Base-by-base conservation (phyloP, 2,329 filamentous ascomycete genomes). In the Penicillium glabrum region DNA sequence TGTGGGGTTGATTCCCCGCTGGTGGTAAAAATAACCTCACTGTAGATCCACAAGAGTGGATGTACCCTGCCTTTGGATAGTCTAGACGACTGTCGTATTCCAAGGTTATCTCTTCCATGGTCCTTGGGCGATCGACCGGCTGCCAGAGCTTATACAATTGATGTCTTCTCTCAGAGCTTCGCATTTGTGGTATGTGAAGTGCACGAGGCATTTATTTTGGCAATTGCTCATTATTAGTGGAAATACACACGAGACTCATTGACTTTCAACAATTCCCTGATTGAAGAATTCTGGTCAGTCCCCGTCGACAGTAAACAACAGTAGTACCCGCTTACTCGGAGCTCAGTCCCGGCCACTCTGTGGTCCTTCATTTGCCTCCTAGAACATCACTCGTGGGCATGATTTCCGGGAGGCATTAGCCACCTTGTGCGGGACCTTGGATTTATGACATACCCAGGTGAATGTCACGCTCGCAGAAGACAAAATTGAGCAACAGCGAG, bases 331-430 rank as follows among this genome's bases (percentile, higher is more conserved):
- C 14, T 46, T 19, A 35, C 11, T 51, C 63, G 63, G 62, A 37
- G 43, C 19, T 55, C 16, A 48, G 39, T 59, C 52, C 63, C 63
- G 61, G 49, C 11, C 50, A 26, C 26, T 16, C 5, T 19, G 7
- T 50, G 19, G 10, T 27, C 26, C 9, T 21, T 26, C 3, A 16
- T 21, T 57, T 43, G 60, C 29, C 44, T 27, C 48, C 43, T 33
- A 27, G 7, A 29, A 57, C 53, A 14, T 60, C 19, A 66, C 58
- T 66, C 47, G 62, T 35, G 63, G 63, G 48, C 62, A 46, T 61
- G 11, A 27, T n/a, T 44, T 55, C 63, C 63, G 62, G 46, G 5
- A 10, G 4, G 8, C 19, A 21, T 21, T 9, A 31, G 13, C 16
- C 26, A 19, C 10, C 16, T 29, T n/a, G 3, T 31, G 14, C 2